Conservation (phyloP, 164 flowering plant species). For the Nelumbo lutea region DNA sequence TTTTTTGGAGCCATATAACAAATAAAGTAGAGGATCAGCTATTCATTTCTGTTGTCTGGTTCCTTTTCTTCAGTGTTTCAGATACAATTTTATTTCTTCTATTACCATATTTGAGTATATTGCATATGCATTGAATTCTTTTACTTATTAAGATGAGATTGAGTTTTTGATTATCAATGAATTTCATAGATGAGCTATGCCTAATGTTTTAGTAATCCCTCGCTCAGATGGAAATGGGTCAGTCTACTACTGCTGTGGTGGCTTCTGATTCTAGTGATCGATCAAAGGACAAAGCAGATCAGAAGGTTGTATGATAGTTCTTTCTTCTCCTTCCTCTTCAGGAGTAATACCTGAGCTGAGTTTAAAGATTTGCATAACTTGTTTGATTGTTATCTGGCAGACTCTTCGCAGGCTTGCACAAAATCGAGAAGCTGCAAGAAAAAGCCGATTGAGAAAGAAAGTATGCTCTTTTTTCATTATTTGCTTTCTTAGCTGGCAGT, state of each 20-base stretch:
- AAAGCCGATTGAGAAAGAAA: conserved; percentile 89
- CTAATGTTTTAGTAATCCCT: background rate
- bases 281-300: conserved; percentile 80
- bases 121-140: background rate
- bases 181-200: conserved; percentile 1
- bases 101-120: background rate
- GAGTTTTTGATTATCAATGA: background rate
- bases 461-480: conserved; percentile 27
- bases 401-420: conserved; percentile 94
- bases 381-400: conserved; percentile 27
- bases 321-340: background rate
- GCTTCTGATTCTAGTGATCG: conserved; percentile 15
- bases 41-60: too few relatives aligned
- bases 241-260: conserved; percentile 12
- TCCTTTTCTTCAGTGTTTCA: background rate
- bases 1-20: too few relatives aligned
- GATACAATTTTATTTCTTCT: background rate
- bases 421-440: conserved; percentile 98
- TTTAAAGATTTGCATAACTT: background rate
- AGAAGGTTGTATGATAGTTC: conserved; percentile 47
- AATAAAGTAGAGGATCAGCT: too few relatives aligned
- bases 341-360: conserved; percentile 3
- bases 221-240: conserved; percentile 38
- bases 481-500: too few relatives aligned
- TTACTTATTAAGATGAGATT: background rate